A percentile compares a stretch with the other conserved stretches of the same genome.
Evolutionary conservation across 305 asterid species (phyloP).

Genomic region (Andrographis paniculata): DNA sequence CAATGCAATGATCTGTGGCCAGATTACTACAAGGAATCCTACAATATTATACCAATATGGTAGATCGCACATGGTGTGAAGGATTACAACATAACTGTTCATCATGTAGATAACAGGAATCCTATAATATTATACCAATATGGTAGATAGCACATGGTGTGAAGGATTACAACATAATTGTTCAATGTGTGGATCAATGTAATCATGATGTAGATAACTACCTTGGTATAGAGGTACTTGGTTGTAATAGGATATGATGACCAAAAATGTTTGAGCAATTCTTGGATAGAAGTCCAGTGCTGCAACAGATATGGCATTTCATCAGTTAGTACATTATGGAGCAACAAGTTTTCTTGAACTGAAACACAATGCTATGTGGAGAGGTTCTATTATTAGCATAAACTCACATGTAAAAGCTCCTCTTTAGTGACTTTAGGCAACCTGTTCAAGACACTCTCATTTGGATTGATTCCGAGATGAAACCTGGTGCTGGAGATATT

Average conservation of each 20-base stretch:
- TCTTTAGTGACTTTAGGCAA: constrained; percentile 69
- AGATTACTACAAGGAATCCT: too few relatives aligned
- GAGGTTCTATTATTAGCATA: too few relatives aligned
- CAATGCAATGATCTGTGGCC: too few relatives aligned
- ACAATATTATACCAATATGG: too few relatives aligned
- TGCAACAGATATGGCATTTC: constrained; percentile 24
- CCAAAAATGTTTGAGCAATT: constrained; percentile 91
- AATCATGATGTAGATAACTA: constrained; percentile 19
- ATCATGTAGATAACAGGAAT: too few relatives aligned
- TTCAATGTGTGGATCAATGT: background rate
- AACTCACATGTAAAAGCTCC: constrained; percentile 74
- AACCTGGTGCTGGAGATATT: constrained; percentile 81
- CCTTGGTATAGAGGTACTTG: constrained; percentile 68
- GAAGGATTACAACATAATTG: too few relatives aligned
- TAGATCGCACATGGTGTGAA: too few relatives aligned
- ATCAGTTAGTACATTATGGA: constrained; percentile 8
- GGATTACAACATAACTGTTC: too few relatives aligned
- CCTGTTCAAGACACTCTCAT: constrained; percentile 69
- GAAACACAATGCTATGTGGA: too few relatives aligned
- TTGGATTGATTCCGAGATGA: constrained; percentile 77
- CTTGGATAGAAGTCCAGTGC: constrained; percentile 94
- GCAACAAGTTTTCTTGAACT: too few relatives aligned
- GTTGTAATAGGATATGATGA: constrained; percentile 93
- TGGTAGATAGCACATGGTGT: too few relatives aligned
- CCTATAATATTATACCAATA: too few relatives aligned